Percentiles rank a stretch among this genome's conserved stretches.
Conservation (phyloP, 257 asterid species). For the Cordia subcordata region DNA sequence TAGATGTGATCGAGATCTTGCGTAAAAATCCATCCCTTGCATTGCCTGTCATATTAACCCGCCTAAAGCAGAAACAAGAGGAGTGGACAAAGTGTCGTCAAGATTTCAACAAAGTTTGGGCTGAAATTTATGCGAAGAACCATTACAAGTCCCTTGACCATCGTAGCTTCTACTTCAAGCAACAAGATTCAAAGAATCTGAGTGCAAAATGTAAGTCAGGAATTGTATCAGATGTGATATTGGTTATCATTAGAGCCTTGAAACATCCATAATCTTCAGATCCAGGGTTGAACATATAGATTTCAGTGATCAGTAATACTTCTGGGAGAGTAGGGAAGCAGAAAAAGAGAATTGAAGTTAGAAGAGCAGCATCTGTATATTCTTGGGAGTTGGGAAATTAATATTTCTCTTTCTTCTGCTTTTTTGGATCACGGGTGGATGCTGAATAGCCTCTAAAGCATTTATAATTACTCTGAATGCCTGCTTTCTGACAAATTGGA, state of each 20-base stretch:
- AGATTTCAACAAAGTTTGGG: constrained; percentile 96
- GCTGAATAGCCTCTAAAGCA: too few relatives aligned
- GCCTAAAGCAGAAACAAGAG: constrained; percentile 96
- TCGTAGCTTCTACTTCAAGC: constrained; percentile 98
- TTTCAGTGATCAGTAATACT: too few relatives aligned
- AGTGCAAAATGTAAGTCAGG: constrained; percentile 80
- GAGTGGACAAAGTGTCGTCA: constrained; percentile 92
- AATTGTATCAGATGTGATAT: constrained; percentile 7
- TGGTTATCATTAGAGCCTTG: not conserved
- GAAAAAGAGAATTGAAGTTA: too few relatives aligned
- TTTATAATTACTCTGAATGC: too few relatives aligned
- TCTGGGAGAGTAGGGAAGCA: not conserved
- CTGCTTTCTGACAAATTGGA: too few relatives aligned
- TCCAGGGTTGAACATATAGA: not conserved
- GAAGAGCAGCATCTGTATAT: too few relatives aligned
- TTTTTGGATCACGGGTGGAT: too few relatives aligned
- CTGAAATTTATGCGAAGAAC: constrained; percentile 88
- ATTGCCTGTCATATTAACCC: constrained; percentile 79
- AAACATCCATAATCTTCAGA: not conserved
- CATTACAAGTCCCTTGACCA: constrained; percentile 97
- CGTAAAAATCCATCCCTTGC: constrained; percentile 77
- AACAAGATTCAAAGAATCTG: constrained; percentile 93
- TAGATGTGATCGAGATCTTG: constrained; percentile 86
- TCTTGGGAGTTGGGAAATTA: too few relatives aligned
- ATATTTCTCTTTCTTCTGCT: too few relatives aligned